Base-by-base conservation (phyloP, 2,329 filamentous ascomycete species). In the Paracoccidioides brasiliensis region DNA sequence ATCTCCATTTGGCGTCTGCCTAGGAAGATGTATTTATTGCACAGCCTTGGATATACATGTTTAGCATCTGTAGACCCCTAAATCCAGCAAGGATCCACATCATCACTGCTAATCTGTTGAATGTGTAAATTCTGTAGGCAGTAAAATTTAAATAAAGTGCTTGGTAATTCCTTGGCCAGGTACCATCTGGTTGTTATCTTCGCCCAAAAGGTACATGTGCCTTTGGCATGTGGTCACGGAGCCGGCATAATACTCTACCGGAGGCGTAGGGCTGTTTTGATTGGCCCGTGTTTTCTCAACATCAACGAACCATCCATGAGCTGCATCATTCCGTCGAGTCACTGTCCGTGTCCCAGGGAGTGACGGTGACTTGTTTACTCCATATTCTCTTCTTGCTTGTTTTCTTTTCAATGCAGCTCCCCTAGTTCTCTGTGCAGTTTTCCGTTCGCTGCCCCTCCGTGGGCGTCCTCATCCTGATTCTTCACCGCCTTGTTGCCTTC, bases 391-490 rank as follows among this genome's bases (percentile, higher is more conserved):
- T 40, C 35, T 53, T 50, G 33, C 28, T 53, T 15, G 14, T n/a
- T 9, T 45, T 22, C 8, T n/a, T 41, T 40, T 54, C 44, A 54
- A 54, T 54, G 53, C 44, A 41, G 53, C 35, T 49, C 28, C 53
- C 15, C 14, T 49, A 42, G 28, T 45, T 15, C 15, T 48, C 33
- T 54, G 35, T 48, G 53, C 37, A 33, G 42, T 37, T 32, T 42
- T 54, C 37, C 44, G 28, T 35, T 54, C 43, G 37, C 43, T 54
- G 43, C 33, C 53, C 53, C 33, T 48, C 49, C 43, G 44, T 54
- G 53, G 53, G 43, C 37, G n/a, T 49, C 35, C 37, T 45, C 41
- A 14, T 22, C n/a, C 38, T 12, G 32, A 41, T n/a, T 32, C 52
- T 37, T 22, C 44, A 41, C 41, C 28, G 22, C 43, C 22, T 37